Base-by-base conservation (phyloP, 1,139 yeast genomes). In the Kurtzmaniella natalensis region DNA sequence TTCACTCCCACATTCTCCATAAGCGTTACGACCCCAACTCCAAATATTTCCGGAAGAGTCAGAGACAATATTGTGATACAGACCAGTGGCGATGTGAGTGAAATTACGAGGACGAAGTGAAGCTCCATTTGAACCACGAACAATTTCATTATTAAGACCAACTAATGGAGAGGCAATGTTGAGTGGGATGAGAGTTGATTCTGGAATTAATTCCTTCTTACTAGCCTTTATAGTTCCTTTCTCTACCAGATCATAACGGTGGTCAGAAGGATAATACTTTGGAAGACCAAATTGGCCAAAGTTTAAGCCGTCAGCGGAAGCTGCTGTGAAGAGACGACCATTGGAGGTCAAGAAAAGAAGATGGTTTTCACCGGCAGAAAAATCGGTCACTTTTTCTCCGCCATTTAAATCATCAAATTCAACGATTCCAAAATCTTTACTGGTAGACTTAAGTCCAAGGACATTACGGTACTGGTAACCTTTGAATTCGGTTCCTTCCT, bases 241-340 rank as follows among this genome's bases (percentile, higher is more conserved):
- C 21, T 7, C 7, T 7, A 9, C 7, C 8, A 7, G 7, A 4
- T 40, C 38, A 5, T 37, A 34, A 3, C 41, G 37, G 5, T 34
- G 39, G 2, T 39, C 78, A 46, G 76, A 78, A 37, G 86, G 89
- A 1, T 95, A 78, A 45, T 66, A 73, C 10, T 63, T 57, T 0
- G 95, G 94, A 15, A 85, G 55, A 10, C 97, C 97, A 56, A 72
- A 85, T 58, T 89, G 97, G 5, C 96, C 97, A 44, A 26, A 81
- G 70, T 57, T 73, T 43, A 34, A 48, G 5, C 30, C 40, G 16
- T 53, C 43, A 0, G 80, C 78, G 0, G 94, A 74, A 10, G 84
- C 71, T 7, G 79, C 69, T 1, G 85, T 66, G 45, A 71, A 83
- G 0, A 85, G 77, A 26, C 77, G 67, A 0, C 94, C 92, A n/a